Evolutionary conservation across 495 filamentous ascomycete genomes (phyloP), one percentile per base, ranked within the genome.

Genomic region (Hyphodiscus hymeniophilus): DNA sequence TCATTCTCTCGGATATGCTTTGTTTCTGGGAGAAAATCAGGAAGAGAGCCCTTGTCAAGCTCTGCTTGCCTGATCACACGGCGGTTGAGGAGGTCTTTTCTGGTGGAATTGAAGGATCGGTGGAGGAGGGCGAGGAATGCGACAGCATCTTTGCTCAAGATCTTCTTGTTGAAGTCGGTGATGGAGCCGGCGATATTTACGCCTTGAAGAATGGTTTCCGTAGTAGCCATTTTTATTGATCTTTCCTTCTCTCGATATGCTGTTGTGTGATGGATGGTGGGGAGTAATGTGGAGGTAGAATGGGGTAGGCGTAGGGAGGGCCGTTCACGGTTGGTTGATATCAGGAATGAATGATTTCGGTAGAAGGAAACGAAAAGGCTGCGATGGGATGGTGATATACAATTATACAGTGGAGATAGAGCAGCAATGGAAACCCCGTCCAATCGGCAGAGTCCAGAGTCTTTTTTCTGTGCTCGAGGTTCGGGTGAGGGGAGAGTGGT

Each of bases 1-100:
- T 84, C 81, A 65, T 94, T 84, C 58, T 96, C 91, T 56, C 92
- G 88, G 68, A 99, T 92, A 71, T 90, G 85, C 65, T 82, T 87
- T 23, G 94, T 97, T 77, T 97, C 88, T 52, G 90, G 87, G 28
- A 97, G 80, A 74, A 99, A 99, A 68, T 95, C 89, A 48, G 82
- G 89, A n/a, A 96, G 76, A 28, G 75, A 61, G 50, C 92, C 92
- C 65, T 84, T 87, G 71, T 99, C 94, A 51, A 97, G 81, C 74
- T 96, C 89, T 48, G 85, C 85, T 73, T 99, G 92, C 63, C 94
- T 87, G 52, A 81, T 69, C 56, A 82, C 72, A 45, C 92, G 87
- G 58, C 89, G 84, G 65, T 95, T 81, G 18, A 98, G 79, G 33
- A 98, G 80, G 18, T 81, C 75, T 67, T 96, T 95, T 68, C 92